Conservation (phyloP, 2,329 filamentous ascomycete genomes). For the Penicillium hordei region DNA sequence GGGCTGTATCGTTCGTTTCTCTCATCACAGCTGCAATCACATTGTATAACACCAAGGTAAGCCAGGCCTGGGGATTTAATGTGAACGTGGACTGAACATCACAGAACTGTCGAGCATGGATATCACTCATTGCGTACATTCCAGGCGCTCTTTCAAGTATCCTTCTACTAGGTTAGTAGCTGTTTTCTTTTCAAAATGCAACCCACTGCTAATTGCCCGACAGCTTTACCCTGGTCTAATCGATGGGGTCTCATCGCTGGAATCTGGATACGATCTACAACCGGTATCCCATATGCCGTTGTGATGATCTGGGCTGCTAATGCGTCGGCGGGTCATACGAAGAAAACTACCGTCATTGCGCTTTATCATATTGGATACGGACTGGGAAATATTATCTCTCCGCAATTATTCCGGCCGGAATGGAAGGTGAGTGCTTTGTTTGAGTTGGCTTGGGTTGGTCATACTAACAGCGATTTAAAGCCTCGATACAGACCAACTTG, state of each 20-base stretch:
- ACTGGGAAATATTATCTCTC: slow-evolving; percentile 46
- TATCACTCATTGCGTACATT: slow-evolving; percentile 36
- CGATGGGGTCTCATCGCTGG: slow-evolving; percentile 38
- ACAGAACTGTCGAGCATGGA: slow-evolving; percentile 15
- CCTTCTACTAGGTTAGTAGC: slow-evolving; percentile 29
- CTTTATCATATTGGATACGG: slow-evolving; percentile 37
- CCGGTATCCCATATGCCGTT: slow-evolving; percentile 40
- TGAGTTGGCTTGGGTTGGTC: background rate
- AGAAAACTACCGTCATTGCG: slow-evolving; percentile 41
- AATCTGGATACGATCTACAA: slow-evolving; percentile 42
- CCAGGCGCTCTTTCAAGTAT: slow-evolving; percentile 40
- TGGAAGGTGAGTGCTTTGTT: slow-evolving; percentile 24
- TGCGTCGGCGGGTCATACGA: slow-evolving; percentile 44
- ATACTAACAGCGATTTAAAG: slow-evolving; percentile 3
- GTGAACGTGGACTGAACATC: background rate
- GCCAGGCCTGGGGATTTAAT: background rate
- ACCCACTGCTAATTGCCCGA: background rate
- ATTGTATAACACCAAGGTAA: slow-evolving; percentile 31
- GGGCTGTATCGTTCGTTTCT: slow-evolving; percentile 29
- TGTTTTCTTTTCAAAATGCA: background rate
- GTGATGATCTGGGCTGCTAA: slow-evolving; percentile 45
- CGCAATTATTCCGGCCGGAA: slow-evolving; percentile 42
- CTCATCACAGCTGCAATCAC: slow-evolving; percentile 31
- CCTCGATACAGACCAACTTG: slow-evolving; percentile 25
- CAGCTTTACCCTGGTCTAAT: slow-evolving; percentile 39